These are phyloP conservation scores for Beauveria brongniartii DNA, from an alignment of 2,329 filamentous ascomycete genomes.

Conservation along the genomic window DNA sequence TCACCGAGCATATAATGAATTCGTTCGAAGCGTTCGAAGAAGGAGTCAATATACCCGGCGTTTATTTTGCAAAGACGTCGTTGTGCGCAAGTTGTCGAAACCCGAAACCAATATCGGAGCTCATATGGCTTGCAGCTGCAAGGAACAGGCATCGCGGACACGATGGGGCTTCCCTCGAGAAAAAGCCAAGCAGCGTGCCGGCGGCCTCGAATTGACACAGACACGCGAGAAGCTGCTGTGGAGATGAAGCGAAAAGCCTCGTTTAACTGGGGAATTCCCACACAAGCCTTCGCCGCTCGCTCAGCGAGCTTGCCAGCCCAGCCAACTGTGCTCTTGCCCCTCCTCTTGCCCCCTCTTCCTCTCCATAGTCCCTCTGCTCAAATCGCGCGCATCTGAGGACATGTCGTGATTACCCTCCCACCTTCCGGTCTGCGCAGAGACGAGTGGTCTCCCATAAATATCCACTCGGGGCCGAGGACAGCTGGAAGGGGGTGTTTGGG, in stretches of 20 bases:
- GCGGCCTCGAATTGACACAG: neutral
- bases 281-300: neutral
- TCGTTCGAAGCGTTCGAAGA: too few species aligned
- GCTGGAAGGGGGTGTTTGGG: neutral
- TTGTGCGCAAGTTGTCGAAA: neutral
- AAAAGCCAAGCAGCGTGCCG: neutral
- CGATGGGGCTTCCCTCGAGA: neutral
- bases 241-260: neutral
- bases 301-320: too few species aligned
- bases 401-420: slow-evolving; percentile 5
- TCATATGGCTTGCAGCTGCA: slow-evolving; percentile 6
- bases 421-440: neutral
- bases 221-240: neutral
- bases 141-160: neutral
- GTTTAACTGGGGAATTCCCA: neutral
- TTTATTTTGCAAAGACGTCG: too few species aligned
- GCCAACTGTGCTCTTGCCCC: neutral
- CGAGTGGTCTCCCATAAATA: neutral
- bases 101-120: neutral
- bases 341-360: neutral
- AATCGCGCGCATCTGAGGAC: neutral
- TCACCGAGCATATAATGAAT: too few species aligned
- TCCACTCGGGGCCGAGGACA: neutral
- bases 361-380: neutral
- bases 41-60: too few species aligned